These are phyloP conservation scores for Tephrocybe sp. DNA, from an alignment of 768 basidiomycete genomes.

Conservation along the genomic window DNA sequence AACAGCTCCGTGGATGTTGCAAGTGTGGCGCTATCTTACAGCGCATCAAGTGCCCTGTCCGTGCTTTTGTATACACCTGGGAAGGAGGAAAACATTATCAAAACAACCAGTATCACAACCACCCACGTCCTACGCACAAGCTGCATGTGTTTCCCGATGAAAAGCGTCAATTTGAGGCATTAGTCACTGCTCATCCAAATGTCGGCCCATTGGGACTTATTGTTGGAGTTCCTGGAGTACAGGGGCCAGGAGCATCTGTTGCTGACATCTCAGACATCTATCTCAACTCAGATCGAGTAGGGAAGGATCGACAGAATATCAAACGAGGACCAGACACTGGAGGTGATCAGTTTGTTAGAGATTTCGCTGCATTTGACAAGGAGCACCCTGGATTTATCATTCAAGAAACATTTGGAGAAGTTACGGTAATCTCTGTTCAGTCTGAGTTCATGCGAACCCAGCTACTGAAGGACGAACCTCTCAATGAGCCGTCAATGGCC, in stretches of 20 bases:
- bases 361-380: conserved; percentile 10
- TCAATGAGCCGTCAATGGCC: conserved; percentile 28
- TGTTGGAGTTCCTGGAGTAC: conserved; percentile 14
- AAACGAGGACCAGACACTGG: neutral
- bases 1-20: neutral
- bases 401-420: conserved; percentile 11
- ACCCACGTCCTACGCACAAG: conserved; percentile 1
- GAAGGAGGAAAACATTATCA: neutral
- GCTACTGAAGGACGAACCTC: conserved; percentile 21
- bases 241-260: conserved; percentile 17
- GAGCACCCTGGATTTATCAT: conserved; percentile 24
- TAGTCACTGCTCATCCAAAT: conserved; percentile 4
- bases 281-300: conserved; percentile 11
- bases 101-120: conserved; percentile 4
- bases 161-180: neutral
- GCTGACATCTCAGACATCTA: conserved; percentile 18
- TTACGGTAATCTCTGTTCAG: conserved; percentile 28
- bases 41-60: neutral
- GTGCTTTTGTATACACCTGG: neutral
- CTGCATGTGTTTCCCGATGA: conserved; percentile 4
- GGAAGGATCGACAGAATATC: conserved; percentile 7
- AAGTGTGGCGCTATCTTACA: neutral
- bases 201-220: conserved; percentile 13
- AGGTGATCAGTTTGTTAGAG: conserved; percentile 15
- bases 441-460: conserved; percentile 27